Evolutionary conservation across 495 filamentous ascomycete species (phyloP), one percentile per base, ranked within the genome.

Genomic region (Trichoderma erinaceum): DNA sequence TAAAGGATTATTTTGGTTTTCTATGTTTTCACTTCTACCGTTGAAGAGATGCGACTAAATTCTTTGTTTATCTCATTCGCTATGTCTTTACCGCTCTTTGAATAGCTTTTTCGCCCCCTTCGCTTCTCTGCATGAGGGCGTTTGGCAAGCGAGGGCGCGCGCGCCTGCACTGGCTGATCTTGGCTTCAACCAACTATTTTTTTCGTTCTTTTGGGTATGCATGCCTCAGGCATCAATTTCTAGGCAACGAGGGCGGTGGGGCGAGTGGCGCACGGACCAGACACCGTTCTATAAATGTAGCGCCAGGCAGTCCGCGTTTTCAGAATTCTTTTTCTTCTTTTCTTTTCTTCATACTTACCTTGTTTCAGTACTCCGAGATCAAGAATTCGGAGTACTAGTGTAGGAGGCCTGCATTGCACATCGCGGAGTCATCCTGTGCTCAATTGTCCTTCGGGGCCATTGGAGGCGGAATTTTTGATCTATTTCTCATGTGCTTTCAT

Each of bases 371-470:
- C 25, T 32, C 56, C 56, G 56, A 61, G 56, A 29, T 61, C 56
- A 61, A 61, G 56, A 61, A 61, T 11, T 29, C 56, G 56, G 56
- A 32, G 56, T 32, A 61, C 56, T 61, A 61, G 56, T 61, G 56
- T 61, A 25, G 56, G 56, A 61, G 56, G 56, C 56, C 56, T 61
- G 56, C 56, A 61, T 61, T 61, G 56, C 56, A 61, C 56, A 61
- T 61, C 56, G 56, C 56, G 56, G 56, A 61, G 56, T 61, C 56
- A 32, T 61, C 56, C 56, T 32, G 56, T 18, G 56, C 56, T 61
- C 56, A 61, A 61, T 61, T 61, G 56, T 61, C 56, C 56, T 61
- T 61, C 56, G 56, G 56, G 56, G 56, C 56, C 56, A 61, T 61
- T 61, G 56, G 56, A 32, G 56, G 56, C 56, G 56, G 23, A 61